phyloP scores from a whole-genome alignment of 2,329 filamentous ascomycete species.

The Aspergillus pseudoglaucus region DNA sequence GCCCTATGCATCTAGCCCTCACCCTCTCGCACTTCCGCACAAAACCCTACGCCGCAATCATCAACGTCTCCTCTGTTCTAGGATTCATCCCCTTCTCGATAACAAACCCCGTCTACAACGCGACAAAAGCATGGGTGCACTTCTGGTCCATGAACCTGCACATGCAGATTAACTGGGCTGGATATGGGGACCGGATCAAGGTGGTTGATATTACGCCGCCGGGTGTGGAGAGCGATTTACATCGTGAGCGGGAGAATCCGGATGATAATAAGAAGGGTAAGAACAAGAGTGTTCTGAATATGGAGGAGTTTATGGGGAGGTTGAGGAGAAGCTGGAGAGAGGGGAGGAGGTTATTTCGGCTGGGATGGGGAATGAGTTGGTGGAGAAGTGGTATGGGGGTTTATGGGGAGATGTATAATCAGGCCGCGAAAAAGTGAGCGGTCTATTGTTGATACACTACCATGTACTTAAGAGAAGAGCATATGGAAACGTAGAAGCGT shows the following conservation, averaged over 20 bases:
- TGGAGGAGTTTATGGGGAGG: slow-evolving; percentile 51
- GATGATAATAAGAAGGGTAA: slow-evolving; percentile 55
- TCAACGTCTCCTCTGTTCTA: slow-evolving; percentile 51
- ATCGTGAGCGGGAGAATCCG: slow-evolving; percentile 50
- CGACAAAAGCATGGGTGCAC: slow-evolving; percentile 54
- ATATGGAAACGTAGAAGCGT: too few relatives aligned
- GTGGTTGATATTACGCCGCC: slow-evolving; percentile 54
- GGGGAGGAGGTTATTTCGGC: slow-evolving; percentile 47
- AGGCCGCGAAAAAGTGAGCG: too few relatives aligned
- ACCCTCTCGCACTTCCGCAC: slow-evolving; percentile 45
- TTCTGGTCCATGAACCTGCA: slow-evolving; percentile 52
- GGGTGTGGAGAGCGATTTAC: slow-evolving; percentile 49
- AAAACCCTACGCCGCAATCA: slow-evolving; percentile 33
- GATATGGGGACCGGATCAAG: slow-evolving; percentile 32
- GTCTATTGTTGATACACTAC: too few relatives aligned
- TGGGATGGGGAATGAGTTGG: slow-evolving; percentile 36
- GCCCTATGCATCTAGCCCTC: slow-evolving; percentile 52
- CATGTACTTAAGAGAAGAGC: too few relatives aligned
- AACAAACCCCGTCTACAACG: slow-evolving; percentile 55
- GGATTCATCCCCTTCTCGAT: slow-evolving; percentile 49
- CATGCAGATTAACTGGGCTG: slow-evolving; percentile 40
- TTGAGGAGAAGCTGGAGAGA: slow-evolving; percentile 39
- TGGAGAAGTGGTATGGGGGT: slow-evolving; percentile 41
- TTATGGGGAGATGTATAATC: slow-evolving; percentile 31
- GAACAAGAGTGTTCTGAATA: slow-evolving; percentile 40